A percentile compares a stretch with the other conserved stretches of the same genome.
Conservation (phyloP, 805 yeast genomes). For the Hanseniaspora thailandica region DNA sequence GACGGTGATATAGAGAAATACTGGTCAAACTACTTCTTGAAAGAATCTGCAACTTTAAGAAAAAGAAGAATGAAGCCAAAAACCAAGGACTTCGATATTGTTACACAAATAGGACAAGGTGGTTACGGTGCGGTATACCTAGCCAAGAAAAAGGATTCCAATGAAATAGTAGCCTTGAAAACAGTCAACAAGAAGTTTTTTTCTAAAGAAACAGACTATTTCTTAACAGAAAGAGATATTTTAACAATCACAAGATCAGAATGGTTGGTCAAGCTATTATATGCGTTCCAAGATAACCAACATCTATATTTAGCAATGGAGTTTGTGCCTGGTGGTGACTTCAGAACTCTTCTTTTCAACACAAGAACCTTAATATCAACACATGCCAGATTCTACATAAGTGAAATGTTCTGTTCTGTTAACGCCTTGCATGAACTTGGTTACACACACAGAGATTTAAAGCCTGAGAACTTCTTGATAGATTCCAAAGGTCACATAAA, state of each 20-base stretch:
- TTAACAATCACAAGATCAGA: constrained; percentile 90
- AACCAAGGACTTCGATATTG: constrained; percentile 89
- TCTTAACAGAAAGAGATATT: constrained; percentile 90
- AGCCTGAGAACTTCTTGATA: constrained; percentile 86
- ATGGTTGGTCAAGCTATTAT: constrained; percentile 86
- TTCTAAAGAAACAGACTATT: constrained; percentile 91
- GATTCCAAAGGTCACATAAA: constrained; percentile 87
- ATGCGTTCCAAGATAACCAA: constrained; percentile 89
- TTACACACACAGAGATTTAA: constrained; percentile 90
- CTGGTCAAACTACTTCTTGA: constrained; percentile 70
- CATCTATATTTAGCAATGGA: constrained; percentile 95
- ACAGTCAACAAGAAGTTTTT: constrained; percentile 80
- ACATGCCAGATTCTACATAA: constrained; percentile 87
- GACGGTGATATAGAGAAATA: constrained; percentile 30
- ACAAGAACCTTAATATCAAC: constrained; percentile 88
- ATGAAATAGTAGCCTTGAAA: constrained; percentile 90
- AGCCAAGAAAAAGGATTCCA: constrained; percentile 86
- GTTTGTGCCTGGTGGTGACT: constrained; percentile 99
- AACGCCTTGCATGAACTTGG: constrained; percentile 90
- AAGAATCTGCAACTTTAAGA: constrained; percentile 74
- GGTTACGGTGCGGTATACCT: constrained; percentile 98
- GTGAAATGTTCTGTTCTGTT: constrained; percentile 93
- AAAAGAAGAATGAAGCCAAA: constrained; percentile 84
- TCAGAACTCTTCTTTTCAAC: constrained; percentile 82
- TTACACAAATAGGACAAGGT: constrained; percentile 98